Evolutionary conservation across 441 rosid species (phyloP).

Genomic region (Biscutella laevigata): DNA sequence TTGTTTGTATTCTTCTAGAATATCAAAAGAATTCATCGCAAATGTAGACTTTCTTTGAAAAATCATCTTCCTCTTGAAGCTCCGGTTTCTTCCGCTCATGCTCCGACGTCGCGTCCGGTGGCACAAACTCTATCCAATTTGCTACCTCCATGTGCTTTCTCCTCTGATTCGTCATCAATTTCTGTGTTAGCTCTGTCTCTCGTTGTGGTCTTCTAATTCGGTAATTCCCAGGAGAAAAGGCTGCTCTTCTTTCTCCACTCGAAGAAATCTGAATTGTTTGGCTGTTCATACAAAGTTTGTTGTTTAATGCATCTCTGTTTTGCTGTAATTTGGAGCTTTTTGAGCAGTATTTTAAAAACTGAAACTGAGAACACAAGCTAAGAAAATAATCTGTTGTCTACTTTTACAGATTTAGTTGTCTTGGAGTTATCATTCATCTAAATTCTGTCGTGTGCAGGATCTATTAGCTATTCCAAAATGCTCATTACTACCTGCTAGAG

Average conservation of each 20-base stretch:
- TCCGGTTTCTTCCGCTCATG: slow-evolving; percentile 4
- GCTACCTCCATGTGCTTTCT: slow-evolving; percentile 21
- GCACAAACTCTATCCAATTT: slow-evolving; percentile 27
- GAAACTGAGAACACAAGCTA: neutral
- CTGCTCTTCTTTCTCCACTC: slow-evolving; percentile 67
- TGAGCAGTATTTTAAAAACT: neutral
- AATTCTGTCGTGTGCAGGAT: slow-evolving; percentile 41
- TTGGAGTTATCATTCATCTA: neutral
- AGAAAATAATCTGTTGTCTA: neutral
- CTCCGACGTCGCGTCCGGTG: slow-evolving; percentile 21
- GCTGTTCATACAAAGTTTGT: slow-evolving; percentile 69
- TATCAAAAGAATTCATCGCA: too few relatives aligned
- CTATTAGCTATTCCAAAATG: slow-evolving; percentile 71
- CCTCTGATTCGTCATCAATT: slow-evolving; percentile 16
- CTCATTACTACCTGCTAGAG: slow-evolving; percentile 70
- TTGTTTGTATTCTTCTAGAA: too few relatives aligned
- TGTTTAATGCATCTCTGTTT: neutral
- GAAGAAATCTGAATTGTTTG: slow-evolving; percentile 69
- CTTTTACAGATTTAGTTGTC: neutral
- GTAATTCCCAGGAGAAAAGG: slow-evolving; percentile 55
- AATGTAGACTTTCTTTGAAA: too few relatives aligned
- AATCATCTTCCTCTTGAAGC: too few relatives aligned
- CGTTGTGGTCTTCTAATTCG: too few relatives aligned
- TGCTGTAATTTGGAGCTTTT: neutral
- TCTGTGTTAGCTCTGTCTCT: slow-evolving; percentile 11